Percentiles rank a stretch among this genome's conserved stretches.
Evolutionary conservation across 2,329 filamentous ascomycete species (phyloP).

Genomic region (Neurospora crassa): DNA sequence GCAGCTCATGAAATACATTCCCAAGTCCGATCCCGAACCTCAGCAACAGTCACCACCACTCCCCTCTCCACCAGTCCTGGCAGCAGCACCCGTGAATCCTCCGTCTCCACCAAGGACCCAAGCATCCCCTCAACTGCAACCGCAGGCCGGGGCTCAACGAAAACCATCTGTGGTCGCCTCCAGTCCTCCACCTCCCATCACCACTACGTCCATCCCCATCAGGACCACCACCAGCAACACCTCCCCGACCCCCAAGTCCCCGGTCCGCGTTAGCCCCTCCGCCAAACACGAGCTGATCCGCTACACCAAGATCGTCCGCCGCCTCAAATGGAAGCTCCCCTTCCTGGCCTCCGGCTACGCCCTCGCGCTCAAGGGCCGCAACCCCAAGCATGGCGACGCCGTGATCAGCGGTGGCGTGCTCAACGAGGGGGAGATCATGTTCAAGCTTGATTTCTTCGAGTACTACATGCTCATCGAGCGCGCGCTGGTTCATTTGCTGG

Average conservation of each 20-base stretch:
- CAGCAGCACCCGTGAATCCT: not conserved
- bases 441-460: slow-evolving; percentile 71
- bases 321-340: slow-evolving; percentile 54
- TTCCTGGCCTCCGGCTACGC: slow-evolving; percentile 48
- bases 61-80: not conserved
- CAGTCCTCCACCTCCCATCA: slow-evolving; percentile 1
- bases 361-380: slow-evolving; percentile 32
- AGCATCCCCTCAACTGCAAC: not conserved
- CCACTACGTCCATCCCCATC: slow-evolving; percentile 5
- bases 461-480: slow-evolving; percentile 67
- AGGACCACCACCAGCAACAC: not conserved
- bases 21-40: slow-evolving; percentile 7
- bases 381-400: slow-evolving; percentile 24
- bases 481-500: slow-evolving; percentile 57
- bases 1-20: not conserved
- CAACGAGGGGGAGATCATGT: slow-evolving; percentile 54
- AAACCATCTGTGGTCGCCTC: not conserved
- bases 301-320: slow-evolving; percentile 50
- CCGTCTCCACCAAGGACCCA: not conserved
- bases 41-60: slow-evolving; percentile 10
- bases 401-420: slow-evolving; percentile 9
- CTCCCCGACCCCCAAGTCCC: not conserved
- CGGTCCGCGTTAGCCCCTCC: slow-evolving; percentile 5
- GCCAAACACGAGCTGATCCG: slow-evolving; percentile 36
- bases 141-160: not conserved